Evolutionary conservation across 768 basidiomycete genomes (phyloP).

Genomic region (Amanita molliuscula): DNA sequence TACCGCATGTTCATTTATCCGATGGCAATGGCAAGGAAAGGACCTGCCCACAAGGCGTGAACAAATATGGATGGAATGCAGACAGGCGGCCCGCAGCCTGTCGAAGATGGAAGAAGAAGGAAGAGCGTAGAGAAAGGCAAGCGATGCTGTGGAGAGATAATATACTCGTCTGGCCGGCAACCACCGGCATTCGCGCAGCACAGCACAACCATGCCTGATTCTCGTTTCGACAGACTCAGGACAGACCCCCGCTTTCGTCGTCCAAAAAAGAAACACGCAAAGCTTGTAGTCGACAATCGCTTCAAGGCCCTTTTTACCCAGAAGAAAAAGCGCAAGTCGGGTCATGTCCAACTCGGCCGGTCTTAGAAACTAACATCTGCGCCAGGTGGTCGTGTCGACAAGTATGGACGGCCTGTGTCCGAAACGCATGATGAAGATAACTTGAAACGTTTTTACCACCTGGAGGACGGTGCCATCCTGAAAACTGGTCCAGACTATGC

Average conservation of each 20-base stretch:
- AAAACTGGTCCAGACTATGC: conserved; percentile 63
- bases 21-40: conserved; percentile 31
- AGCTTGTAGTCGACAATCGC: conserved; percentile 85
- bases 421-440: conserved; percentile 65
- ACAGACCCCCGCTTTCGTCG: conserved; percentile 90
- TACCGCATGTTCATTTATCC: neutral
- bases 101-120: neutral
- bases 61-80: conserved; percentile 12
- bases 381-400: conserved; percentile 62
- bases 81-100: conserved; percentile 7
- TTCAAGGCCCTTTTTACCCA: conserved; percentile 72
- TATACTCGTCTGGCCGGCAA: neutral
- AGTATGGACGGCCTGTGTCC: conserved; percentile 73
- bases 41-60: conserved; percentile 34
- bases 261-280: conserved; percentile 68
- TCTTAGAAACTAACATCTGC: neutral
- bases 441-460: conserved; percentile 71
- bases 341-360: conserved; percentile 11
- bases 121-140: neutral
- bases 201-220: conserved; percentile 50
- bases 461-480: conserved; percentile 37
- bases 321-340: conserved; percentile 25
- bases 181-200: neutral
- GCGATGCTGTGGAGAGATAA: neutral
- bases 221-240: conserved; percentile 80